A percentile compares a stretch with the other conserved stretches of the same genome.
phyloP scores from a whole-genome alignment of 2,329 filamentous ascomycete genomes.

The Diaporthe ampelina region DNA sequence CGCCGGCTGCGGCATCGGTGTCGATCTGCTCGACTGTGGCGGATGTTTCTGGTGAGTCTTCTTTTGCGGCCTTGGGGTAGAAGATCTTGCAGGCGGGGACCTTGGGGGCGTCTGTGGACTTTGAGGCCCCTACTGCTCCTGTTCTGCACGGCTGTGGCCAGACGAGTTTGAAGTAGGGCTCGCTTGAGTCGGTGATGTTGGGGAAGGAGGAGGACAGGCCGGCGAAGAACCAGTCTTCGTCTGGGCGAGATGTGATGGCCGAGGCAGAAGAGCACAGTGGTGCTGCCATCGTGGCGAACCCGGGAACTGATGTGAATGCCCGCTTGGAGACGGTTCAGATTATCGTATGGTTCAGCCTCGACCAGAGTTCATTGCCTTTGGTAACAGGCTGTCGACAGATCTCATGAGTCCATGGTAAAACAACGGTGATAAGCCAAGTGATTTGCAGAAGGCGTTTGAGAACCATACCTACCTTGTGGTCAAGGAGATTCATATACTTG shows the following conservation, averaged over 20 bases:
- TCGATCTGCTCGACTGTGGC: constrained; percentile 12
- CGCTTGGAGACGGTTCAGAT: neutral
- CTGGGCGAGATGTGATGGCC: neutral
- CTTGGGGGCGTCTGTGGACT: neutral
- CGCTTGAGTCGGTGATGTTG: constrained; percentile 37
- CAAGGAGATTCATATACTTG: neutral
- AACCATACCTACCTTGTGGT: neutral
- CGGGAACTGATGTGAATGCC: neutral
- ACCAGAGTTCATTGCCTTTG: neutral
- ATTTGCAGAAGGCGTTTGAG: neutral
- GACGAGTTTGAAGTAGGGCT: constrained; percentile 40
- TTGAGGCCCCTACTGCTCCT: neutral
- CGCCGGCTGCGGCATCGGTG: constrained; percentile 33
- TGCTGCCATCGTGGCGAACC: constrained; percentile 13
- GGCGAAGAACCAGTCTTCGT: constrained; percentile 37
- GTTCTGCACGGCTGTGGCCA: constrained; percentile 35
- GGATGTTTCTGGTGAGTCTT: neutral
- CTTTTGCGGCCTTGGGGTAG: constrained; percentile 21
- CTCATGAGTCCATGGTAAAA: neutral
- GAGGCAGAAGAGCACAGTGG: neutral
- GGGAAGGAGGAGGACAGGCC: constrained; percentile 39
- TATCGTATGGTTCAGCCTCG: neutral
- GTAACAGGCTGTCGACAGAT: neutral
- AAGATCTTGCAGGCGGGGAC: constrained; percentile 39
- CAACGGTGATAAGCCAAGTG: no score